Base-by-base conservation (phyloP, 2,329 filamentous ascomycete genomes). In the Penicillium sp. region DNA sequence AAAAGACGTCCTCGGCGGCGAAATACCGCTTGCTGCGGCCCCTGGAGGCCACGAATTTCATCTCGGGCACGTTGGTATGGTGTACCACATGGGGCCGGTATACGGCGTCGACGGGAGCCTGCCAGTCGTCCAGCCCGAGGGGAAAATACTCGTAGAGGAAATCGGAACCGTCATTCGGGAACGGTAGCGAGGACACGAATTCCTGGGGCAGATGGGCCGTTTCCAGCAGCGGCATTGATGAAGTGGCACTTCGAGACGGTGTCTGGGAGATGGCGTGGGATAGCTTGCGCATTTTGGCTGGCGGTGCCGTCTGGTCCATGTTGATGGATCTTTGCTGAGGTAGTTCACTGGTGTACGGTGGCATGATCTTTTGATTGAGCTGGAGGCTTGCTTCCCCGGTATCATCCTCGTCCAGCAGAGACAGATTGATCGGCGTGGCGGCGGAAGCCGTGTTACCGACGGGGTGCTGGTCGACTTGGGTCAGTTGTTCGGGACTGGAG, bases 141-240 rank as follows among this genome's bases (percentile, higher is more conserved):
- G 91, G 91, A 57, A 97, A 96, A 66, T 97, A 96, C 72, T 97
- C 91, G 66, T 96, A 96, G 15, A 96, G 75, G 57, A 91, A 75
- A 69, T 96, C 91, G 0, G 85, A 85, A 59, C 86, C 86, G 60
- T 95, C 89, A 32, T 66, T 69, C n/a, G 67, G 62, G 44, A 69
- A 70, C 4, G 70, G 64, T 18, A 73, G 61, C 18, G 56, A 84
- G 72, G 29, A 87, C 78, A 64, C 86, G 84, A 65, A 81, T 79
- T 64, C 59, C 44, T 69, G 66, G 25, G 66, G 67, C 38, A 70
- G 44, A 44, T 65, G 65, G 13, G 66, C 59, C 32, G 58, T 61
- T 40, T 62, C 61, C n/a, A 70, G 35, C 10, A 69, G 42, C 6
- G 67, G 66, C n/a, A 70, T 50, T 15, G 60, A 66, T 13, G 66